Percentiles rank a stretch among this genome's conserved stretches.
Conservation (phyloP, 352 stramenopile species). For the Globisporangium apiculatum region DNA sequence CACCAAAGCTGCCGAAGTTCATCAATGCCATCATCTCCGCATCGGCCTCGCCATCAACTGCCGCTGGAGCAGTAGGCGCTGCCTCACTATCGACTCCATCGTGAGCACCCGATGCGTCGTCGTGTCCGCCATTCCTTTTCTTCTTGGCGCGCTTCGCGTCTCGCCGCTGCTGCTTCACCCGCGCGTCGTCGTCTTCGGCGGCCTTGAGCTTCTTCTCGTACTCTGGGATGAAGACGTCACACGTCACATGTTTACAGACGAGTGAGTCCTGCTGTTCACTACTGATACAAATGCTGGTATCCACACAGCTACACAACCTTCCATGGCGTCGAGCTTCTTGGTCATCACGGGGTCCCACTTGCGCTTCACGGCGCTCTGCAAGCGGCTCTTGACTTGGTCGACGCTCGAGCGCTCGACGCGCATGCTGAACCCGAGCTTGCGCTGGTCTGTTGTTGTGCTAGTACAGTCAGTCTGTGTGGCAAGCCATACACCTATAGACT, state of each 20-base stretch:
- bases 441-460: constrained; percentile 50
- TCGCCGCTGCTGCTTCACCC: constrained; percentile 66
- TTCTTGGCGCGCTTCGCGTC: constrained; percentile 73
- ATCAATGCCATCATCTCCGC: constrained; percentile 90
- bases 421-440: constrained; percentile 89
- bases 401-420: constrained; percentile 85
- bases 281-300: no score
- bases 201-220: constrained; percentile 84
- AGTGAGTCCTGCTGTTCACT: neutral
- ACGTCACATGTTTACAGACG: neutral
- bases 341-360: constrained; percentile 79
- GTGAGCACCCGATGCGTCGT: neutral
- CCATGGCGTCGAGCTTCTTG: constrained; percentile 76
- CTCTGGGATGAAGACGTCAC: constrained; percentile 22
- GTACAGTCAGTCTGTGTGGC: no score
- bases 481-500: no score
- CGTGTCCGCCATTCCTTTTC: constrained; percentile 8
- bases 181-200: constrained; percentile 55
- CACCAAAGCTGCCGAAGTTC: constrained; percentile 84
- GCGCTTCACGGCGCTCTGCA: constrained; percentile 76
- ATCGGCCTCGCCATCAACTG: constrained; percentile 31
- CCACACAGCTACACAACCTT: constrained; percentile 22
- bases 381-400: constrained; percentile 80
- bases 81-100: no score
- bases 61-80: constrained; percentile 2